phyloP scores from a whole-genome alignment of 2,329 filamentous ascomycete species.

The Boeremia exigua region DNA sequence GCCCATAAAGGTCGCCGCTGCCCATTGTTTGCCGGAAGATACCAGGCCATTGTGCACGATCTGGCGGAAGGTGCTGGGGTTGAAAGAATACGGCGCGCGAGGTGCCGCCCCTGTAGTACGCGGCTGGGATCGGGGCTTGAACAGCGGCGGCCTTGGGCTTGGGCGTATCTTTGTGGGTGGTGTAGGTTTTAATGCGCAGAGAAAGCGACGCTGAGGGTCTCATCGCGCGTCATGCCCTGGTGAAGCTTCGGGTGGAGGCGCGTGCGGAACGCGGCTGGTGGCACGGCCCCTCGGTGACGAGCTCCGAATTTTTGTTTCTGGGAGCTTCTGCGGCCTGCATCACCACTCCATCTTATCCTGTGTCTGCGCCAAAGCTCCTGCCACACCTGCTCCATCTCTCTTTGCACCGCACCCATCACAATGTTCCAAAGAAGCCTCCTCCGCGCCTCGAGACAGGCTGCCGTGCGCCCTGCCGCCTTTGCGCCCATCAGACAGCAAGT shows the following conservation, averaged over 20 bases:
- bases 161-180: conserved; percentile 15
- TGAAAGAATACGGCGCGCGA: conserved; percentile 70
- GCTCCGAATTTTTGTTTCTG: conserved; percentile 30
- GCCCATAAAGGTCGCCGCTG: conserved; percentile 68
- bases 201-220: conserved; percentile 25
- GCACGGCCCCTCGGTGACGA: conserved; percentile 15
- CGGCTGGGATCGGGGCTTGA: conserved; percentile 48
- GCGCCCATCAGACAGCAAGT: conserved; percentile 43
- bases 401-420: conserved; percentile 26
- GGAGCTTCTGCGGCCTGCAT: conserved; percentile 22
- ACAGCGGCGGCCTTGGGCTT: conserved; percentile 7
- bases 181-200: conserved; percentile 22
- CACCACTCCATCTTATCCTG: conserved; percentile 12
- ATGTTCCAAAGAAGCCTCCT: conserved; percentile 61
- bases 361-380: conserved; percentile 1
- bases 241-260: not conserved
- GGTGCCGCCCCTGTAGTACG: conserved; percentile 73
- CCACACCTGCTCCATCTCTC: not conserved
- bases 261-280: conserved; percentile 3
- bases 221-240: conserved; percentile 29
- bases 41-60: conserved; percentile 55
- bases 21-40: conserved; percentile 67
- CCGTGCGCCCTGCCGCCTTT: conserved; percentile 50
- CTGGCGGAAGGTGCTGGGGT: conserved; percentile 57
- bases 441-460: conserved; percentile 54